Evolutionary conservation across 73 alveolate species (phyloP).

Genomic region (Paraurostyla sp.): DNA sequence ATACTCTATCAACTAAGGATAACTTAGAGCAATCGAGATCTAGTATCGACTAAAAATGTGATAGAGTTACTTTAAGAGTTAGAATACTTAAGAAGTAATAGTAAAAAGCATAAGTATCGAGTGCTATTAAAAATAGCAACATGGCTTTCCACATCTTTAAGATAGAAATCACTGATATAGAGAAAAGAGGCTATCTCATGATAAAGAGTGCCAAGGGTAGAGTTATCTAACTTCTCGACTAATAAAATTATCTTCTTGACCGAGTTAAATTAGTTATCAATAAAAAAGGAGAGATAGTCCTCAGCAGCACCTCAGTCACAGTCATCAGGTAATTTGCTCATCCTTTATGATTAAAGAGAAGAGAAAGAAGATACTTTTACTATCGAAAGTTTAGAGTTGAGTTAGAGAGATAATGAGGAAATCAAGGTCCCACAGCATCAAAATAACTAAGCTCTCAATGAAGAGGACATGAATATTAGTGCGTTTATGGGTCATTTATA

Average conservation of each 20-base stretch:
- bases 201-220: neutral
- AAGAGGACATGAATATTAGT: neutral
- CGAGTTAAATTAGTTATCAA: constrained; percentile 9
- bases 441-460: neutral
- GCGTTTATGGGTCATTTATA: neutral
- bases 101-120: too few species aligned
- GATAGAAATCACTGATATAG: constrained; percentile 44
- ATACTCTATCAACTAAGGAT: constrained; percentile 32
- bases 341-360: neutral
- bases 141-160: constrained; percentile 5
- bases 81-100: constrained; percentile 16
- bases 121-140: neutral
- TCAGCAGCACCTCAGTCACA: constrained; percentile 14
- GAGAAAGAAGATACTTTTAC: constrained; percentile 54
- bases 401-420: constrained; percentile 34
- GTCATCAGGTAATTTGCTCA: constrained; percentile 11
- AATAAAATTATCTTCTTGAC: constrained; percentile 30
- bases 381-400: constrained; percentile 15
- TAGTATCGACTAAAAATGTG: neutral
- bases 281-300: constrained; percentile 41
- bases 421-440: neutral
- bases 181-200: constrained; percentile 16
- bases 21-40: constrained; percentile 12
- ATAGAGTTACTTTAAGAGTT: constrained; percentile 12
- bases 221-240: neutral